Evolutionary conservation across 306 rosid species (phyloP).

Genomic region (Crotalaria pallida): DNA sequence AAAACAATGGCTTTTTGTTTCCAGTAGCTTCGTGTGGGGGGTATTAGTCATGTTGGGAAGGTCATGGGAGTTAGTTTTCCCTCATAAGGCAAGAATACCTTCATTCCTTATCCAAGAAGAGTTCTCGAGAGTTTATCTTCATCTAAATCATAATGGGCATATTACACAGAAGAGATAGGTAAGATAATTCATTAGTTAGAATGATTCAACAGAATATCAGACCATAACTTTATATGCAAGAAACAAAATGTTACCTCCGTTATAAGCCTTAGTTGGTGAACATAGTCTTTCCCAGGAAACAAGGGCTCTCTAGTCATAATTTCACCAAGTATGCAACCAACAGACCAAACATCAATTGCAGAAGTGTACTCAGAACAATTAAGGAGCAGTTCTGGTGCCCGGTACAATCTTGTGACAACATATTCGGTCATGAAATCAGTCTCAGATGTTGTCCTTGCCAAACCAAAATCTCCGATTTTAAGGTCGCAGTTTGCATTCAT

Average conservation of each 20-base stretch:
- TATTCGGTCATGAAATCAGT: slow-evolving; percentile 44
- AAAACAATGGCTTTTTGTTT: not conserved
- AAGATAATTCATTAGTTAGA: not conserved
- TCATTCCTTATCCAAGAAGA: not conserved
- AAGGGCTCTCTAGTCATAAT: slow-evolving; percentile 75
- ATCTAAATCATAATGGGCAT: not conserved
- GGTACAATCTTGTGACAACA: slow-evolving; percentile 42
- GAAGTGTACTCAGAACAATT: slow-evolving; percentile 83
- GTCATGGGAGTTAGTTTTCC: not conserved
- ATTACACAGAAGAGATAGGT: not conserved
- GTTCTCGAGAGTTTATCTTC: not conserved
- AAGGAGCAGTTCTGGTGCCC: slow-evolving; percentile 53
- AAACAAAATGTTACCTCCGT: slow-evolving; percentile 24
- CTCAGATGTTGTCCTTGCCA: slow-evolving; percentile 68
- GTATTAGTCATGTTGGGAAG: not conserved
- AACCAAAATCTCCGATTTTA: slow-evolving; percentile 77
- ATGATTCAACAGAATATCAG: not conserved
- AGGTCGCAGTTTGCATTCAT: slow-evolving; percentile 57
- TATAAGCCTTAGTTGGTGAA: slow-evolving; percentile 29
- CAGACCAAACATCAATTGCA: slow-evolving; percentile 91
- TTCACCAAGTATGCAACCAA: slow-evolving; percentile 85
- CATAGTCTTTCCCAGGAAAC: slow-evolving; percentile 81
- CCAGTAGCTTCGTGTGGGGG: not conserved
- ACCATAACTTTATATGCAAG: slow-evolving; percentile 15
- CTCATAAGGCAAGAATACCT: not conserved